Evolutionary conservation across 139 green algal species (phyloP), one percentile per base, ranked within the genome.

Genomic region (Chlorella sp.): DNA sequence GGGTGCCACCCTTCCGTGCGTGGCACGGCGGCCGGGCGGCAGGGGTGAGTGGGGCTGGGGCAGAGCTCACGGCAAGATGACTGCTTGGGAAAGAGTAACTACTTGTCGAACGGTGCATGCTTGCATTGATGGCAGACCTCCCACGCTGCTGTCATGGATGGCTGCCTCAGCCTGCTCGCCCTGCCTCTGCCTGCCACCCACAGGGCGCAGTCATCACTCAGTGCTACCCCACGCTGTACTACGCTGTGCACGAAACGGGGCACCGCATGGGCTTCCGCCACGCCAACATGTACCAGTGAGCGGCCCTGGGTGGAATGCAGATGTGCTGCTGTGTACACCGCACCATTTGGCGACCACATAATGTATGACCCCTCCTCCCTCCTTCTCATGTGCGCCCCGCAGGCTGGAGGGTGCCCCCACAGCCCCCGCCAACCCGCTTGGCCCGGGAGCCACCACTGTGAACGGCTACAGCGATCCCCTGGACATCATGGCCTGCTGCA

Each of bases 401-500:
- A 80, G 70, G 41, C 73, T 81, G 18, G 28, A 32, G 5, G 74
- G 32, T 30, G 51, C 30, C 41, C 36, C 55, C 11, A 7, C 41
- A 0, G 65, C 65, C 0, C 78, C 78, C 0, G 34, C 41, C 2
- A 69, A 85, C 74, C 85, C 85, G 13, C 65, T 89, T 26, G 85
- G 85, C 38, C 60, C 32, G 0, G 84, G 60, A 16, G 28, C 36
- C 13, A 78, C 57, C 38, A 88, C 55, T 39, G 57, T 65, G 16
- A 63, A 18, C 3, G 74, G 82, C n/a, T 87, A 87, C 82, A 86
- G 81, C n/a, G 71, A 82, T 25, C 57, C 28, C 2, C 41, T 74
- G 7, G 86, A 90, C 74, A 72, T 83, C 57, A 86, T 90, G 72
- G 72, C 80, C 30, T 87, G 86, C 81, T 85, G 81, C 72, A 60